Percentiles rank a stretch among this genome's conserved stretches.
Evolutionary conservation across 1,284 basidiomycete genomes (phyloP).

Genomic region (Ustilago lituana): DNA sequence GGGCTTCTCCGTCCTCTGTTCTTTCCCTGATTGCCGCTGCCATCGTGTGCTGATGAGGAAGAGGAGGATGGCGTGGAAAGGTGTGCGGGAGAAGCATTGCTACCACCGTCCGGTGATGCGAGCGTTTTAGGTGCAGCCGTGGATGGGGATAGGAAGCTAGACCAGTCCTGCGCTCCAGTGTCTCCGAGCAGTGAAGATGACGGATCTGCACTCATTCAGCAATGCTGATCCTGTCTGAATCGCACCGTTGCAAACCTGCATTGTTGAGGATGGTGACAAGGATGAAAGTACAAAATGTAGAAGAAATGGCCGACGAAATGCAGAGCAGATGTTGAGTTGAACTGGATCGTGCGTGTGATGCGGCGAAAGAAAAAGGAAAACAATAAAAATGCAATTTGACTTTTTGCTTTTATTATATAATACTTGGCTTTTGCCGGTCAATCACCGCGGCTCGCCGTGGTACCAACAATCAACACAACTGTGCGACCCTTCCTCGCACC

Average conservation of each 20-base stretch:
- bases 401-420: no score
- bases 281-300: no score
- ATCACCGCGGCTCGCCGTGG: conserved; percentile 1
- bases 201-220: conserved; percentile 10
- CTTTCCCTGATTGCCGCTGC: background rate
- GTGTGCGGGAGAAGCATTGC: background rate
- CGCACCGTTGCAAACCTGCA: no score
- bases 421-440: background rate
- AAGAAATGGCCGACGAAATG: no score
- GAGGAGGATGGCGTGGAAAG: conserved; percentile 4
- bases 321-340: no score
- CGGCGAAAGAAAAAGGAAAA: no score
- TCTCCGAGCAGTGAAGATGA: background rate
- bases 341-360: no score
- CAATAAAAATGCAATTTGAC: no score
- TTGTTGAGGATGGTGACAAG: no score
- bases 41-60: conserved; percentile 1
- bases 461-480: background rate
- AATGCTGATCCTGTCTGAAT: no score
- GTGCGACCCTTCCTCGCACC: conserved; percentile 2
- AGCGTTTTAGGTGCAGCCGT: background rate
- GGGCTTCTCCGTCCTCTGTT: background rate
- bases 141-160: conserved; percentile 1
- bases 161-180: conserved; percentile 8
- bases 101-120: background rate